Evolutionary conservation across 352 stramenopile genomes (phyloP).

Genomic region (Globisporangium recalcitrans): DNA sequence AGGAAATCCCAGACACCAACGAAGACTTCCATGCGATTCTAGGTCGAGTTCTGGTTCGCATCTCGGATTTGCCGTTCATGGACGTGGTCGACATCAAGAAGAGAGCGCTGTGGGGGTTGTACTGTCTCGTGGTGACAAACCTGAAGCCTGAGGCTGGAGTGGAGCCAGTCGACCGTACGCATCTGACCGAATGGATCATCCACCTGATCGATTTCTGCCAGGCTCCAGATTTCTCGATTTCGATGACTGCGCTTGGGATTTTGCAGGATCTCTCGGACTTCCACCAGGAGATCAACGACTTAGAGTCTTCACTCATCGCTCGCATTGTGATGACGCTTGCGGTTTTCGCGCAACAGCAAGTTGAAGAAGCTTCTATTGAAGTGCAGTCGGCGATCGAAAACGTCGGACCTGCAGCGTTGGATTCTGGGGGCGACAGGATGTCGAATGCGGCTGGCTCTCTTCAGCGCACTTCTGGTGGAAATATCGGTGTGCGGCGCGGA

Average conservation of each 20-base stretch:
- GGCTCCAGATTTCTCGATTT: slow-evolving; percentile 65
- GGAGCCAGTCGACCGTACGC: slow-evolving; percentile 31
- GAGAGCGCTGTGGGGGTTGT: slow-evolving; percentile 72
- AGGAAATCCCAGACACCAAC: slow-evolving; percentile 61
- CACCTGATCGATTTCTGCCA: slow-evolving; percentile 80
- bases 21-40: slow-evolving; percentile 71
- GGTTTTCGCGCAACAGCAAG: slow-evolving; percentile 82
- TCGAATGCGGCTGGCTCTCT: slow-evolving; percentile 20
- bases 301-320: slow-evolving; percentile 63
- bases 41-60: slow-evolving; percentile 68
- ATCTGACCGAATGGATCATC: slow-evolving; percentile 73
- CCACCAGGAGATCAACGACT: slow-evolving; percentile 58
- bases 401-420: slow-evolving; percentile 11
- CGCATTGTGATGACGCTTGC: slow-evolving; percentile 86
- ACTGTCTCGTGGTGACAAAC: slow-evolving; percentile 71
- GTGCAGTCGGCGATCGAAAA: slow-evolving; percentile 76
- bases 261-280: slow-evolving; percentile 78
- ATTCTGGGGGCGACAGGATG: slow-evolving; percentile 18
- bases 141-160: slow-evolving; percentile 28
- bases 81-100: slow-evolving; percentile 80
- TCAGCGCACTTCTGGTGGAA: slow-evolving; percentile 18
- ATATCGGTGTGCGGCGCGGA: slow-evolving; percentile 27
- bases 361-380: slow-evolving; percentile 85
- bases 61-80: slow-evolving; percentile 65
- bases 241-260: slow-evolving; percentile 70